Evolutionary conservation across 768 basidiomycete genomes (phyloP), one percentile per base, ranked within the genome.

Genomic region (Naganishia kalamii): DNA sequence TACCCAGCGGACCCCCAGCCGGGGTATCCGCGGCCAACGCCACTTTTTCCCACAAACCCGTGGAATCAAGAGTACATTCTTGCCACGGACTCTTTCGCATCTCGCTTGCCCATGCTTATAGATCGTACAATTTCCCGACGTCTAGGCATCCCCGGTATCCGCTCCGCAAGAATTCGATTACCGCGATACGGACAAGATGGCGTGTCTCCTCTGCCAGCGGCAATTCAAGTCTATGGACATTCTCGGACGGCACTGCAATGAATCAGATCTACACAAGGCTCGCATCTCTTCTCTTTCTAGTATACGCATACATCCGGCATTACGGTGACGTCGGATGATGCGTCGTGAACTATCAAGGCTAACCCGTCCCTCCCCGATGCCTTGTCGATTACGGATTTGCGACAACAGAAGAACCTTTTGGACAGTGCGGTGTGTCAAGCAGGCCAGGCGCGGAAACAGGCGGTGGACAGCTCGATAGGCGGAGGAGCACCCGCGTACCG

Each of bases 241-340:
- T 69, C 82, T 99, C 44, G 87, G 84, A 72, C 86, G 91, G 19
- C 96, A 99, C 76, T 92, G 89, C 75, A 88, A 86, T 71, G 90
- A 90, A 80, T 99, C 96, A 27, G 89, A 89, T 75, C 80, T 99
- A 68, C 96, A 99, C 80, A 98, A 97, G 89, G 94, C 82, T 80
- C 77, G 81, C 80, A 62, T 59, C 44, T 70, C 72, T 77, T 68
- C 76, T 63, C 47, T 72, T 65, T 25, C 61, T 8, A 41, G 37
- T 35, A 12, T 57, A n/a, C 23, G 50, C 51, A 21, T 35, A 19
- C 51, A 52, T 49, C 27, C 59, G 43, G 17, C 33, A 60, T 13
- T 15, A 60, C 40, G 43, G 59, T 41, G 43, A 46, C 57, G 69
- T 70, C 65, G 68, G 63, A 69, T 54, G 46, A 25, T 33, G 33